Conservation (phyloP, 768 basidiomycete genomes). For the Leccinum ochraceum region DNA sequence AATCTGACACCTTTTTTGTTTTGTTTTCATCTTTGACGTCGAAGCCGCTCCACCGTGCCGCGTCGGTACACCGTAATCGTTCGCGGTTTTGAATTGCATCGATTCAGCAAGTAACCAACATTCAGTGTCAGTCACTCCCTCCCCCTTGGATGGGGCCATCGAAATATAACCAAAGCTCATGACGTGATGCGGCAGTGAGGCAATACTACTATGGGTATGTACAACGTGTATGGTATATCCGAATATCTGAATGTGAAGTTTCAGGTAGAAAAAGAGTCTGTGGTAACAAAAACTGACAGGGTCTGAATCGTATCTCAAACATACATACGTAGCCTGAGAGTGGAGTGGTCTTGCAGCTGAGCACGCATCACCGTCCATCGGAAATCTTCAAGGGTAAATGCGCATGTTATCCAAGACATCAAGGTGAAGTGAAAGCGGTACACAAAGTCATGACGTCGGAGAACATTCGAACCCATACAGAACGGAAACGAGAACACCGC, state of each 20-base stretch:
- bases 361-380: not conserved
- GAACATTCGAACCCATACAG: not conserved
- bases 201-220: constrained; percentile 13
- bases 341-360: not conserved
- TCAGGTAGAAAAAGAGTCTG: not conserved
- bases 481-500: constrained; percentile 6
- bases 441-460: constrained; percentile 1
- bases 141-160: not conserved
- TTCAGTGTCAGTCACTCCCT: not conserved
- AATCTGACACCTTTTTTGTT: too few relatives aligned
- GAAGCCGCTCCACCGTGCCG: too few relatives aligned
- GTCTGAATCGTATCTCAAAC: not conserved
- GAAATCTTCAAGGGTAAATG: not conserved
- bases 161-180: not conserved
- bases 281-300: not conserved
- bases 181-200: not conserved
- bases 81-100: not conserved
- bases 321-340: not conserved
- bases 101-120: not conserved
- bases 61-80: too few relatives aligned
- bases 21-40: too few relatives aligned
- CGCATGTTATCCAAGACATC: constrained; percentile 16
- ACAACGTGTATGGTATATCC: constrained; percentile 15
- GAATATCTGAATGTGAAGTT: constrained; percentile 3
- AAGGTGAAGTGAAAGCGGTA: not conserved